Evolutionary conservation across 352 stramenopile species (phyloP).

Genomic region (Phytophthora sp.): DNA sequence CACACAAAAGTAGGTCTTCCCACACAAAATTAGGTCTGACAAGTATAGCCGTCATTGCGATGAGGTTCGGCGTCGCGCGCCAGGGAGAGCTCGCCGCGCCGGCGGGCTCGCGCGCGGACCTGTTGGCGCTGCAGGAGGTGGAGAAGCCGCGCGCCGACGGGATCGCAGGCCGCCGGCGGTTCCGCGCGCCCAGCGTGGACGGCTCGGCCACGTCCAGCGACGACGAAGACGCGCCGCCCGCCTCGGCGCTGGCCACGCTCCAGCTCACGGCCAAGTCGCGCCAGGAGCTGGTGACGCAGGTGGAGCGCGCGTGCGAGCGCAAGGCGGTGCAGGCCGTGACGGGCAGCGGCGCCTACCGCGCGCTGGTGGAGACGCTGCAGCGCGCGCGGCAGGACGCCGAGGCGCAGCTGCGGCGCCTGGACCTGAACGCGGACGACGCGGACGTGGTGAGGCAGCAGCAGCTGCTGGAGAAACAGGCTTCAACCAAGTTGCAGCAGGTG

Average conservation of each 20-base stretch:
- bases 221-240: conserved; percentile 31
- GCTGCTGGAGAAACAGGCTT: conserved; percentile 44
- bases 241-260: conserved; percentile 24
- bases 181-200: conserved; percentile 59
- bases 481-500: conserved; percentile 46
- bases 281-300: conserved; percentile 66
- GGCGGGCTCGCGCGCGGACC: not conserved
- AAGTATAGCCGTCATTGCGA: conserved; percentile 20
- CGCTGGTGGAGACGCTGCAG: conserved; percentile 66
- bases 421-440: conserved; percentile 13
- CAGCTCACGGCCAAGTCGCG: conserved; percentile 37
- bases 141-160: not conserved
- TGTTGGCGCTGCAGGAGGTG: conserved; percentile 1
- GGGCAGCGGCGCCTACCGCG: conserved; percentile 60
- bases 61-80: conserved; percentile 58
- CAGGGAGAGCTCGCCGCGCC: conserved; percentile 25
- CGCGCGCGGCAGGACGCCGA: conserved; percentile 59
- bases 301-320: conserved; percentile 68
- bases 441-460: conserved; percentile 39
- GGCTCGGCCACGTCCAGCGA: conserved; percentile 59
- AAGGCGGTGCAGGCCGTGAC: conserved; percentile 62
- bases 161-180: conserved; percentile 2
- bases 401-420: conserved; percentile 40
- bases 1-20: too few species aligned
- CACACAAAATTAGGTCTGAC: not conserved